phyloP scores from a whole-genome alignment of 225 moss, liverwort and hornwort genomes.

The Neckera pumila region DNA sequence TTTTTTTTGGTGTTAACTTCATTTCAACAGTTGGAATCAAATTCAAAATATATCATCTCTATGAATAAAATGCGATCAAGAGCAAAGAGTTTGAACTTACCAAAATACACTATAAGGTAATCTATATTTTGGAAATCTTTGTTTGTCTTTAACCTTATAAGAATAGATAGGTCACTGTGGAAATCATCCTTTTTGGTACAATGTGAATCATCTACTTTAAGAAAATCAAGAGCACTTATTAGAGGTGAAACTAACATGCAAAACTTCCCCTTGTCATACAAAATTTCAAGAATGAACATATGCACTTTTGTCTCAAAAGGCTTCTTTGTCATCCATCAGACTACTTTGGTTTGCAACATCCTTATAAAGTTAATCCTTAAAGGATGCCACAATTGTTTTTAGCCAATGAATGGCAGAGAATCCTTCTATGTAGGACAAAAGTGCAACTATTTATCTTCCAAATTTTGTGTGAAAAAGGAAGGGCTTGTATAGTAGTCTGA shows the following conservation, averaged over 20 bases:
- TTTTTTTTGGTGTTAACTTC: not conserved
- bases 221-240: not conserved
- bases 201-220: not conserved
- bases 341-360: no score
- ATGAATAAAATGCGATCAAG: not conserved
- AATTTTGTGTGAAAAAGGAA: no score
- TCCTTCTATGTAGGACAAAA: no score
- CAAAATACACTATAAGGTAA: not conserved
- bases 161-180: accelerated
- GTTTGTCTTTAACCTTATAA: not conserved
- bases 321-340: not conserved
- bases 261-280: accelerated
- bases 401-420: no score
- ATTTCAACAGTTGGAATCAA: not conserved
- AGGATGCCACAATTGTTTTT: no score
- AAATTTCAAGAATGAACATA: not conserved
- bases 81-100: not conserved
- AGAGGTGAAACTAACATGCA: not conserved
- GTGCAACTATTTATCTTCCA: no score
- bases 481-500: no score
- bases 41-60: not conserved
- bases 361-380: not conserved
- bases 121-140: accelerated
- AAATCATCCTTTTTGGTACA: not conserved
- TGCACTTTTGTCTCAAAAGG: not conserved